Percentiles rank a stretch among this genome's conserved stretches.
These are phyloP conservation scores for Austroboletus novae-zelandiae DNA, from an alignment of 1,284 basidiomycete species.

Conservation along the genomic window DNA sequence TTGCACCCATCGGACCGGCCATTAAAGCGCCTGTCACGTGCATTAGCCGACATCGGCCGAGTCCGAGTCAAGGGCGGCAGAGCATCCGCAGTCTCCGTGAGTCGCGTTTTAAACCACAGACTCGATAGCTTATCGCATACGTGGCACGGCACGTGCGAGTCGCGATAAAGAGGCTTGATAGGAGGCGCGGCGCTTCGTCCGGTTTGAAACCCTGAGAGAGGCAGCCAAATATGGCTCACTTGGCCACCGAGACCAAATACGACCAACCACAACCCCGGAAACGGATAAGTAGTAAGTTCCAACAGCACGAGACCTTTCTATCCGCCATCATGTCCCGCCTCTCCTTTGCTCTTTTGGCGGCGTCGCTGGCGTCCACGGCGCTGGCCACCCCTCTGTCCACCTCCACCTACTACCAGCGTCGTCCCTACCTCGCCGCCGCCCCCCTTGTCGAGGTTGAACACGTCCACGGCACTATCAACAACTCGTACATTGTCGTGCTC, in stretches of 20 bases:
- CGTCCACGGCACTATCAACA: slow-evolving; percentile 72
- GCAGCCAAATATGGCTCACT: background rate
- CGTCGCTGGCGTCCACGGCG: slow-evolving; percentile 40
- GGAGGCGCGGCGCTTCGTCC: background rate
- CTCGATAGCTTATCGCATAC: background rate
- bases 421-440: slow-evolving; percentile 51
- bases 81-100: too few relatives aligned
- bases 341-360: slow-evolving; percentile 39
- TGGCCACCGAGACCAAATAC: slow-evolving; percentile 33
- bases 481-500: slow-evolving; percentile 89
- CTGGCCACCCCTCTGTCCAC: slow-evolving; percentile 68
- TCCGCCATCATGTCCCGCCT: slow-evolving; percentile 40
- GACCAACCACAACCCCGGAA: slow-evolving; percentile 17
- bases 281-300: slow-evolving; percentile 21
- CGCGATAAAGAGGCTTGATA: background rate
- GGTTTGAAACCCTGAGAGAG: background rate
- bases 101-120: too few relatives aligned
- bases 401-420: slow-evolving; percentile 41
- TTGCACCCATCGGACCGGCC: background rate
- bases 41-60: background rate
- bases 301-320: slow-evolving; percentile 3
- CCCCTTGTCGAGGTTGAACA: slow-evolving; percentile 56
- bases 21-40: slow-evolving; percentile 10
- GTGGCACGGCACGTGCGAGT: too few relatives aligned
- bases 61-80: too few relatives aligned